A percentile compares a stretch with the other conserved stretches of the same genome.
These are phyloP conservation scores for Saxophila tyrrhenica DNA, from an alignment of 495 filamentous ascomycete species.

Conservation along the genomic window DNA sequence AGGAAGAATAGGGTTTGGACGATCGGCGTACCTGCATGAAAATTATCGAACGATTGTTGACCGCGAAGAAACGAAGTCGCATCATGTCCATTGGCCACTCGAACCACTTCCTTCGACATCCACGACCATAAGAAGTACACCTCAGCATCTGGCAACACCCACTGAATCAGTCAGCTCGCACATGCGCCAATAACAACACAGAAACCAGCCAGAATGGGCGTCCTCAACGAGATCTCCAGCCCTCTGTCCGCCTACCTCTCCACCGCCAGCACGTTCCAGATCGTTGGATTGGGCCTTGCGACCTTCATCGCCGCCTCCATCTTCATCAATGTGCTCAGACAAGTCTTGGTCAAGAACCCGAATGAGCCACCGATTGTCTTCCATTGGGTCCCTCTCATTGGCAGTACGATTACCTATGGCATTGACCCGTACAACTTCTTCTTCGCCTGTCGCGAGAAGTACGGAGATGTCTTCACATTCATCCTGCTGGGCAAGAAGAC, in stretches of 20 bases:
- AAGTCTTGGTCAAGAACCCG: slow-evolving; percentile 33
- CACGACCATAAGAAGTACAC: no score
- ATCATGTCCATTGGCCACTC: background rate
- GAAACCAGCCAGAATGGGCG: slow-evolving; percentile 23
- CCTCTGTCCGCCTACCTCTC: slow-evolving; percentile 20
- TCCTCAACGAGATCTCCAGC: slow-evolving; percentile 23
- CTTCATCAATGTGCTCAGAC: slow-evolving; percentile 30
- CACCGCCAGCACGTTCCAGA: slow-evolving; percentile 14
- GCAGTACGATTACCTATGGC: slow-evolving; percentile 53
- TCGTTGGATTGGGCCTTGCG: slow-evolving; percentile 16
- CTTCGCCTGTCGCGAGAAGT: slow-evolving; percentile 44
- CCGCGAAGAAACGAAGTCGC: no score
- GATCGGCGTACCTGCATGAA: background rate
- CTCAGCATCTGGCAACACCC: no score
- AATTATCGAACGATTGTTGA: background rate
- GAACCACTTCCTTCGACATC: no score
- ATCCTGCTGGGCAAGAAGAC: slow-evolving; percentile 52
- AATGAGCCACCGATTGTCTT: slow-evolving; percentile 53
- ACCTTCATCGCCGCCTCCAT: slow-evolving; percentile 23
- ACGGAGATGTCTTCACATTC: slow-evolving; percentile 57
- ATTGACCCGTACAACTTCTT: slow-evolving; percentile 56
- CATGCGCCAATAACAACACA: background rate
- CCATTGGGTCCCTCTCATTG: slow-evolving; percentile 53
- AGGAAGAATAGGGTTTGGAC: background rate
- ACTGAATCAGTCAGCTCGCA: background rate